Conservation (phyloP, 768 basidiomycete genomes). For the Panaeolus papilionaceus region DNA sequence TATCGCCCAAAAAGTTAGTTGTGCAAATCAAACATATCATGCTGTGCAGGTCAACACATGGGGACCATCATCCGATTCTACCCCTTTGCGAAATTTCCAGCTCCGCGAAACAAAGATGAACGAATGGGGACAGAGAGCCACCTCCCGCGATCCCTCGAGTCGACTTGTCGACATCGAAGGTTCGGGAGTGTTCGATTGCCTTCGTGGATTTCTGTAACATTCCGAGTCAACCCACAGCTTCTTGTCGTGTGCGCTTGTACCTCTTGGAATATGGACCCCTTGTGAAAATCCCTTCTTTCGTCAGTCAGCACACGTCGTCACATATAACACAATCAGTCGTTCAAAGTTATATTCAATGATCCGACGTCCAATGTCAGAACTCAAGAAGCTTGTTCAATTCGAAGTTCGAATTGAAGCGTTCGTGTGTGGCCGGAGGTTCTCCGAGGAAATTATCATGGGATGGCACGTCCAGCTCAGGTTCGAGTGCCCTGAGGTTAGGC, state of each 20-base stretch:
- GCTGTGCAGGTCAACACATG: not conserved
- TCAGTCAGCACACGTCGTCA: not conserved
- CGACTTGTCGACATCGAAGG: not conserved
- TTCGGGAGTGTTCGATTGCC: not conserved
- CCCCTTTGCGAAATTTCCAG: not conserved
- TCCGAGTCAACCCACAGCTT: not conserved
- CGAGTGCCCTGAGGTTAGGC: too few relatives aligned
- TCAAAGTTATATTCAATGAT: constrained; percentile 6
- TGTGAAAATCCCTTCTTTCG: not conserved
- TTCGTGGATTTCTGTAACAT: not conserved
- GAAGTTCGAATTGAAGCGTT: not conserved
- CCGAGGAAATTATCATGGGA: not conserved
- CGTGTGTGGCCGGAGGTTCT: not conserved
- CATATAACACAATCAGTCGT: not conserved
- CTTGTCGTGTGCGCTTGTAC: not conserved
- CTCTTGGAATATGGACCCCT: not conserved
- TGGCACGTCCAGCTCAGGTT: not conserved
- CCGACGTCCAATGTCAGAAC: not conserved
- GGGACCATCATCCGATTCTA: not conserved
- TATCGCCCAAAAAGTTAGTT: not conserved
- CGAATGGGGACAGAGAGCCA: not conserved
- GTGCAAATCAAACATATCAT: not conserved
- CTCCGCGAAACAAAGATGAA: constrained; percentile 3
- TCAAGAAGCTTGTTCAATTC: not conserved
- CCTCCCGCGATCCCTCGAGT: constrained; percentile 9